phyloP scores from a whole-genome alignment of 2,329 filamentous ascomycete species.

The Diplodia seriata region DNA sequence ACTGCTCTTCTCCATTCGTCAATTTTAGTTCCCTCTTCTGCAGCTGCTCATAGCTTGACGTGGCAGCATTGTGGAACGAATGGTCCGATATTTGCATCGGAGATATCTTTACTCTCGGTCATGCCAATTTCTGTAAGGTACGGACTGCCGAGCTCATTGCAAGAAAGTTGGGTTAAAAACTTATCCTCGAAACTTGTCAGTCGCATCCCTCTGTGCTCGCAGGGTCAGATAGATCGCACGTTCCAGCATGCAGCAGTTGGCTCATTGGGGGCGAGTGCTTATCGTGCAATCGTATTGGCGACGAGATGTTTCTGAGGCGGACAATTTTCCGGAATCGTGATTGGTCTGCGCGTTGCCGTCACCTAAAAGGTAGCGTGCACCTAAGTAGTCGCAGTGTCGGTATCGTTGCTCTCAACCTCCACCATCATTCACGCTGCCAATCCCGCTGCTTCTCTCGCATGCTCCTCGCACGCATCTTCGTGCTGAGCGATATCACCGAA shows the following conservation, averaged over 20 bases:
- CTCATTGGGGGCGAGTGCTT: neutral
- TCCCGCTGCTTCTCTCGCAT: too few relatives aligned
- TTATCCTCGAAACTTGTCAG: neutral
- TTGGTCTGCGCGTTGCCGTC: neutral
- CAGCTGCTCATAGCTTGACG: slow-evolving; percentile 18
- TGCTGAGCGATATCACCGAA: too few relatives aligned
- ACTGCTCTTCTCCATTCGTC: slow-evolving; percentile 3
- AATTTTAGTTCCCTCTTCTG: slow-evolving; percentile 21
- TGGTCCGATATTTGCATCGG: slow-evolving; percentile 10
- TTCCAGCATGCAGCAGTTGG: neutral
- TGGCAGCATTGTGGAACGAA: slow-evolving; percentile 11
- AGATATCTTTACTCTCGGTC: slow-evolving; percentile 14
- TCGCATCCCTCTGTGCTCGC: neutral
- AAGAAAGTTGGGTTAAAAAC: neutral
- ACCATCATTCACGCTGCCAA: too few relatives aligned
- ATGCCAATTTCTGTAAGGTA: slow-evolving; percentile 27
- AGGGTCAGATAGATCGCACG: neutral
- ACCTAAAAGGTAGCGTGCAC: neutral
- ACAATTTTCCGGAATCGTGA: neutral
- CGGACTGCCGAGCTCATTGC: neutral
- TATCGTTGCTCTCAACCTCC: too few relatives aligned
- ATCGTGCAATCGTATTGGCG: neutral
- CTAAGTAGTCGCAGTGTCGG: too few relatives aligned
- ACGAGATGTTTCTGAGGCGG: neutral
- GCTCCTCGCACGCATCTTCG: too few relatives aligned